These are phyloP conservation scores for Vigna trinervia DNA, from an alignment of 306 rosid species.

Conservation along the genomic window DNA sequence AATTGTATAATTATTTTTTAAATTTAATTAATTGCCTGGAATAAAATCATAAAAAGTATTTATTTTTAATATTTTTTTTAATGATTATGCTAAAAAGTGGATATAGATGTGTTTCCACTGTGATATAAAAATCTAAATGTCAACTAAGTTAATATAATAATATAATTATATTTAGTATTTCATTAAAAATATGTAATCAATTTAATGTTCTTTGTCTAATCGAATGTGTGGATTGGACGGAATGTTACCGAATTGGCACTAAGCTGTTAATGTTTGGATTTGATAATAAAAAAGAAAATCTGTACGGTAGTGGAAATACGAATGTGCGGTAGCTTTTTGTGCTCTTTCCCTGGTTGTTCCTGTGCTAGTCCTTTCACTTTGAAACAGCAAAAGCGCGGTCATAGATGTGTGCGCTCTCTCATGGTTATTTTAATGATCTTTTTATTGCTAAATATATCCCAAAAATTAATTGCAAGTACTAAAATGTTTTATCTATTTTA, in stretches of 20 bases:
- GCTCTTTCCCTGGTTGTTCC: constrained; percentile 23
- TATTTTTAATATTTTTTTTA: too few species aligned
- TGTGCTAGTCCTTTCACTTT: constrained; percentile 20
- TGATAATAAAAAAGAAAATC: not conserved
- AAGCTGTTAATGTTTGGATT: constrained; percentile 15
- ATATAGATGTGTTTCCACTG: too few species aligned
- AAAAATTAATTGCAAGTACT: not conserved
- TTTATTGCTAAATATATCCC: not conserved
- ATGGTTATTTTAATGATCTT: constrained; percentile 9
- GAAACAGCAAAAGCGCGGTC: constrained; percentile 24
- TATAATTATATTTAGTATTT: not conserved
- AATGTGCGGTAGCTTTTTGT: constrained; percentile 42
- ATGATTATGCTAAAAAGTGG: too few species aligned
- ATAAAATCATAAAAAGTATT: too few species aligned
- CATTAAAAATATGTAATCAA: not conserved
- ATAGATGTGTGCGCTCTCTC: constrained; percentile 12
- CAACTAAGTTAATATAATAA: not conserved
- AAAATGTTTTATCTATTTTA: not conserved
- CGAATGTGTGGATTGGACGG: not conserved
- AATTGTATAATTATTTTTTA: too few species aligned
- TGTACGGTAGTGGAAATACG: constrained; percentile 32
- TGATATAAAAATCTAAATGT: not conserved
- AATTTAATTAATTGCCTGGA: too few species aligned
- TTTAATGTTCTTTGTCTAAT: not conserved
- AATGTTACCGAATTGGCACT: not conserved